phyloP scores from a whole-genome alignment of 2,329 filamentous ascomycete genomes.

The Sporothrix mexicana region DNA sequence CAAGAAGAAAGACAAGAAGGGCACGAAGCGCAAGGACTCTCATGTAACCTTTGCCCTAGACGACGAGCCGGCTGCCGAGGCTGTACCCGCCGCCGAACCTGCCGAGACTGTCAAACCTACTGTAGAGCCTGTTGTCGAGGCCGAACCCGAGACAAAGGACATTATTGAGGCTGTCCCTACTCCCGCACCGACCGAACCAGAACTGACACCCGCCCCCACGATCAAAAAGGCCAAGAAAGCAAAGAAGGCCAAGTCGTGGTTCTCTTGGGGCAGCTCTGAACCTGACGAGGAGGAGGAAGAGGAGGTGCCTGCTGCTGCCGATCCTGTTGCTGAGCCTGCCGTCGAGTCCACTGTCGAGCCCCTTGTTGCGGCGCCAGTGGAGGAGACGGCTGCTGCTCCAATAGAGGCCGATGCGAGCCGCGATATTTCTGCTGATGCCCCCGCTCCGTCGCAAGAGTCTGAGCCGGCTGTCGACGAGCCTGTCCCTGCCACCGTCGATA shows the following conservation, averaged over 20 bases:
- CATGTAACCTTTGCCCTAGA: constrained; percentile 29
- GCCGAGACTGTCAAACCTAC: background rate
- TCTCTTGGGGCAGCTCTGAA: constrained; percentile 12
- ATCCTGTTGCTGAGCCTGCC: background rate
- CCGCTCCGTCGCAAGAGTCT: background rate
- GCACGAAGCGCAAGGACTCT: constrained; percentile 31
- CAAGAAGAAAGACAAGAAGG: constrained; percentile 29
- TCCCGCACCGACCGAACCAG: background rate
- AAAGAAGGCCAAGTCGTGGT: constrained; percentile 24
- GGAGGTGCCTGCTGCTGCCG: background rate
- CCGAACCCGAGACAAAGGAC: background rate
- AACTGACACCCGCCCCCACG: background rate
- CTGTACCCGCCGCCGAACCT: background rate
- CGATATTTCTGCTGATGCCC: background rate
- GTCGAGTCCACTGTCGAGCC: background rate
- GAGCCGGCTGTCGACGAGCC: background rate
- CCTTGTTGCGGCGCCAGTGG: background rate
- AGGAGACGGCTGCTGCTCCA: background rate
- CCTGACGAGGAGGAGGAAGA: background rate
- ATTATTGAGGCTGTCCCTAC: background rate
- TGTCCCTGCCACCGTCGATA: background rate
- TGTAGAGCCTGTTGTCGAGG: background rate
- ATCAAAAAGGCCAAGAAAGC: constrained; percentile 27
- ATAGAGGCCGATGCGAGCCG: background rate
- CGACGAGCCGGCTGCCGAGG: background rate